Evolutionary conservation across 257 asterid species (phyloP), one percentile per base, ranked within the genome.

Genomic region (Verbena officinalis): DNA sequence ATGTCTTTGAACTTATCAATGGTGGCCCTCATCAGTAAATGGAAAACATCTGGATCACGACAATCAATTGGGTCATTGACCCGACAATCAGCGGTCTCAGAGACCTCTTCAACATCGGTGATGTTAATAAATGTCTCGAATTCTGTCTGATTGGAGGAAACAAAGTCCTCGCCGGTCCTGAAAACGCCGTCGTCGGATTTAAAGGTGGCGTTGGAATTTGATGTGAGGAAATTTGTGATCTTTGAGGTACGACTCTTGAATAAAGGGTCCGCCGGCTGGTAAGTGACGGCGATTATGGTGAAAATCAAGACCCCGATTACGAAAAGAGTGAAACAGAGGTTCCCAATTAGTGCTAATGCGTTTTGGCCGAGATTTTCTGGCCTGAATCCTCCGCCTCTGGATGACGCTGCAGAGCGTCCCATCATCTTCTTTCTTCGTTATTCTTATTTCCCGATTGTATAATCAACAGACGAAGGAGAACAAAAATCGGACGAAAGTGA

Each of bases 21-120:
- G 4, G 96, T 73, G 33, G 82, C 73, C 73, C 81, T 81, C 99
- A 90, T 90, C 77, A 94, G 64, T 78, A 83, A 49, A 67, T 87
- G 95, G 74, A 84, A 90, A 34, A 93, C 79, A 58, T 90, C 95
- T 1, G 83, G 85, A 70, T 90, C 95, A n/a, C 83, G 80, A 66
- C 97, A 93, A 23, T 90, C 80, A 34, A 93, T 69, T 12, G 95
- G 95, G 17, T 80, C 96, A 24, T 73, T 74, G 5, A 57, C 49
- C 59, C 66, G 55, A 49, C 97, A 90, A 4, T 70, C 84, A 40
- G 36, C 62, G 21, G 9, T 59, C 16, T 59, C 81, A 5, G 77
- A 15, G 36, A n/a, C 70, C 24, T 36, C 40, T 7, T 36, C 40
- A 9, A 36, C 40, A 76, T 86, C 92, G 24, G 84, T 72, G 17